Conservation (phyloP, 2,329 filamentous ascomycete genomes). For the Fusarium fracticaudum region DNA sequence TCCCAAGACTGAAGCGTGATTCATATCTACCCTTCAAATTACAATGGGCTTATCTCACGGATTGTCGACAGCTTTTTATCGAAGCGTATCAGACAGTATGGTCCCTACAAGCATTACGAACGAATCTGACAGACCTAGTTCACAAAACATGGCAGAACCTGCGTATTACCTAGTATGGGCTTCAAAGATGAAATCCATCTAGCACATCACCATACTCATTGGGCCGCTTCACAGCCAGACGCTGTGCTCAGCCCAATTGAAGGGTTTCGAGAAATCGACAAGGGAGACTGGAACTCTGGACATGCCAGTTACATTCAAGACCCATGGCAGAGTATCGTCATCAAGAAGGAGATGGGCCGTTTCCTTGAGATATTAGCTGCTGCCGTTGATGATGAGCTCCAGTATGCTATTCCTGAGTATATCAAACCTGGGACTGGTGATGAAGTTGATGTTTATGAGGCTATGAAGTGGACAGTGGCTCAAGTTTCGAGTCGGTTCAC, state of each 20-base stretch:
- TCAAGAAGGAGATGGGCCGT: conserved; percentile 50
- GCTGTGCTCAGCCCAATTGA: conserved; percentile 45
- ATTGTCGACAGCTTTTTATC: conserved; percentile 44
- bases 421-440: conserved; percentile 43
- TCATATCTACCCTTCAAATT: conserved; percentile 11
- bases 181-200: conserved; percentile 54
- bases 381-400: conserved; percentile 49
- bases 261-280: conserved; percentile 52
- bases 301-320: conserved; percentile 47
- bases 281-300: conserved; percentile 51
- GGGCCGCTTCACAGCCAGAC: conserved; percentile 54
- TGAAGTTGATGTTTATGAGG: conserved; percentile 45
- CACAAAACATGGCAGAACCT: conserved; percentile 51
- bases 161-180: conserved; percentile 53
- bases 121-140: conserved; percentile 35
- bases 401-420: conserved; percentile 45
- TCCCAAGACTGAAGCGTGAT: not conserved
- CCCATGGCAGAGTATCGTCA: conserved; percentile 48
- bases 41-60: conserved; percentile 40
- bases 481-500: conserved; percentile 47
- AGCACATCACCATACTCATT: conserved; percentile 51
- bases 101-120: accelerated
- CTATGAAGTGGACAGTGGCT: conserved; percentile 43
- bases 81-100: conserved; percentile 46
- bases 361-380: conserved; percentile 47